Conservation (phyloP, 1,284 basidiomycete species). For the Fistulinella cinereoalba region DNA sequence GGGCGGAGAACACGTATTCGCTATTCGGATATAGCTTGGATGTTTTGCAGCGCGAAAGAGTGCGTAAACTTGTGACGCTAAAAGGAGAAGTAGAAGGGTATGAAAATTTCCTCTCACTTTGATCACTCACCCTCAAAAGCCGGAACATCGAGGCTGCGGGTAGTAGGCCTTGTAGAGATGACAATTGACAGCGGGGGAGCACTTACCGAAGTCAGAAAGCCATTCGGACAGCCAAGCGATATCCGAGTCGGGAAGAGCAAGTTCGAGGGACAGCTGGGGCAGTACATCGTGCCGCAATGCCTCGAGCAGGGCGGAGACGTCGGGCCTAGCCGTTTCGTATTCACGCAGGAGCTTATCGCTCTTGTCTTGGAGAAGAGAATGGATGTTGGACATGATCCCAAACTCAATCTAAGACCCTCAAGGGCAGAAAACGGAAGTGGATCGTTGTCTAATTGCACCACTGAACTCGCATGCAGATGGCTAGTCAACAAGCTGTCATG, state of each 20-base stretch:
- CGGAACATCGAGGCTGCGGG: conserved; percentile 60
- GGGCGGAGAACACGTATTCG: conserved; percentile 50
- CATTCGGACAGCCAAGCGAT: conserved; percentile 54
- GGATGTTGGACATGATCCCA: not conserved
- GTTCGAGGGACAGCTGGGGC: conserved; percentile 56
- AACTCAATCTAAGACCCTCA: no score
- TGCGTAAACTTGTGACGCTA: conserved; percentile 67
- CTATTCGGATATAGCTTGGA: conserved; percentile 57
- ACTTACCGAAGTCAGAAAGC: conserved; percentile 59
- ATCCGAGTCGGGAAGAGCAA: conserved; percentile 46
- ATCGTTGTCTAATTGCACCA: no score
- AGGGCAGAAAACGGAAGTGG: no score
- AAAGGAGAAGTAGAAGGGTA: conserved; percentile 2
- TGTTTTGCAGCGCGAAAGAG: conserved; percentile 60
- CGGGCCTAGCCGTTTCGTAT: conserved; percentile 48
- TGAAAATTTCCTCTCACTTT: not conserved
- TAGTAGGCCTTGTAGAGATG: not conserved
- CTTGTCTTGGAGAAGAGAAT: conserved; percentile 37
- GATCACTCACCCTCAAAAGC: conserved; percentile 51
- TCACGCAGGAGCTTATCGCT: conserved; percentile 40
- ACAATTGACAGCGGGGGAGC: fast-evolving
- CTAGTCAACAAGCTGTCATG: no score
- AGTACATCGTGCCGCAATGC: conserved; percentile 54
- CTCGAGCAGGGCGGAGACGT: conserved; percentile 45
- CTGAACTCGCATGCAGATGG: no score